Percentiles rank a stretch among this genome's conserved stretches.
These are phyloP conservation scores for Diaporthe citri DNA, from an alignment of 2,329 filamentous ascomycete genomes.

Conservation along the genomic window DNA sequence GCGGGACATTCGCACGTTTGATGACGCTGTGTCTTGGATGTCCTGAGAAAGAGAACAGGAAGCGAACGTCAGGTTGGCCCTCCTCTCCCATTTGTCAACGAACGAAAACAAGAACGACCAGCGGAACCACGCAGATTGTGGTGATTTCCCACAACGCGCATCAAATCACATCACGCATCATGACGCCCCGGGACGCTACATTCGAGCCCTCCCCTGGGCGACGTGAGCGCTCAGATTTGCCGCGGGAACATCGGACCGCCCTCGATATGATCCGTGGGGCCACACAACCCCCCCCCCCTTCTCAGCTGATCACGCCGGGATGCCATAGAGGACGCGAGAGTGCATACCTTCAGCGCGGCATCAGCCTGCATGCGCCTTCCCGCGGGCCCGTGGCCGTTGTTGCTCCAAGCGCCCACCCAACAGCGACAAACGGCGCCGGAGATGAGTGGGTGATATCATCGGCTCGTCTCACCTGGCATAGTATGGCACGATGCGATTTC, in stretches of 20 bases:
- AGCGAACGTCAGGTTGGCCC: conserved; percentile 4
- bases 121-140: conserved; percentile 29
- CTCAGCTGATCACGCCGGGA: conserved; percentile 12
- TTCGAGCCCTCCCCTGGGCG: neutral
- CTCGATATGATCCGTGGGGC: conserved; percentile 23
- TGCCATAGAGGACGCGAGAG: conserved; percentile 16
- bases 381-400: neutral
- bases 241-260: conserved; percentile 20
- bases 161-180: conserved; percentile 15
- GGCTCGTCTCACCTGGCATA: conserved; percentile 25
- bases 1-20: neutral
- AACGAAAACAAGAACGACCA: conserved; percentile 4
- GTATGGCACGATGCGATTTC: neutral
- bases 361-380: conserved; percentile 12
- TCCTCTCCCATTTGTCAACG: conserved; percentile 26
- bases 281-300: neutral
- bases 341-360: neutral
- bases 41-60: neutral
- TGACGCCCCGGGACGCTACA: conserved; percentile 14
- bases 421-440: neutral
- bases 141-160: neutral
- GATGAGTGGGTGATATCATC: conserved; percentile 9
- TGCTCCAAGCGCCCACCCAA: neutral
- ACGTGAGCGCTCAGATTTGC: conserved; percentile 24
- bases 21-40: conserved; percentile 15